These are phyloP conservation scores for Wickerhamiella allomyrinae DNA, from an alignment of 805 yeast genomes.

Conservation along the genomic window DNA sequence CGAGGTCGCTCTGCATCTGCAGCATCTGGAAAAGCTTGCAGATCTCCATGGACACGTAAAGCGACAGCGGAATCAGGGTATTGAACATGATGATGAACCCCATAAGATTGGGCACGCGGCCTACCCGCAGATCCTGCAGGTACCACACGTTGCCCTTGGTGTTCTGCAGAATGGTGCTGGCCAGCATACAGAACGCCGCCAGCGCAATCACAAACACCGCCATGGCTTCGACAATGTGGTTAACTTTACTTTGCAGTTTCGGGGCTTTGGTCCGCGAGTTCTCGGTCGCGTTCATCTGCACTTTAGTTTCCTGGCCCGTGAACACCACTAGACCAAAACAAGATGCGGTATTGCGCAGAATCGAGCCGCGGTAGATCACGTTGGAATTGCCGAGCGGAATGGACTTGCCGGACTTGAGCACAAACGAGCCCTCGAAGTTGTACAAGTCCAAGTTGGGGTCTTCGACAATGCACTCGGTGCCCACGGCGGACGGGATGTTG, in stretches of 20 bases:
- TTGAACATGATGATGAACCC: slow-evolving; percentile 95
- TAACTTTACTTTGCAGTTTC: slow-evolving; percentile 69
- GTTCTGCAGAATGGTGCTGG: slow-evolving; percentile 34
- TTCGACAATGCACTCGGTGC: slow-evolving; percentile 52
- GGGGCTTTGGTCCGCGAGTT: slow-evolving; percentile 91
- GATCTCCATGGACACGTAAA: slow-evolving; percentile 93
- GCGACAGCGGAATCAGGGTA: slow-evolving; percentile 84
- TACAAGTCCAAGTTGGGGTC: slow-evolving; percentile 88
- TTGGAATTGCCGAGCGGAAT: slow-evolving; percentile 66
- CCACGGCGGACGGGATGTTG: slow-evolving; percentile 26
- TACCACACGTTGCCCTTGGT: slow-evolving; percentile 52
- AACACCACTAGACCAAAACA: slow-evolving; percentile 72
- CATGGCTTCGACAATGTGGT: slow-evolving; percentile 75
- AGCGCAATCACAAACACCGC: slow-evolving; percentile 62
- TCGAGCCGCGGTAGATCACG: slow-evolving; percentile 81
- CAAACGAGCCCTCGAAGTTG: slow-evolving; percentile 64
- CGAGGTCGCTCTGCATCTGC: slow-evolving; percentile 77
- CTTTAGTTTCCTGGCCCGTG: slow-evolving; percentile 92
- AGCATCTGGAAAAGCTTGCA: slow-evolving; percentile 78
- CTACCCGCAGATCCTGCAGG: slow-evolving; percentile 54
- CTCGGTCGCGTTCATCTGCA: slow-evolving; percentile 84
- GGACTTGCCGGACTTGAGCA: slow-evolving; percentile 24
- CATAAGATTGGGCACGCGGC: slow-evolving; percentile 81
- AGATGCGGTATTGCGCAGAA: slow-evolving; percentile 67
- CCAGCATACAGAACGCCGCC: slow-evolving; percentile 72